Percentiles rank a stretch among this genome's conserved stretches.
Conservation (phyloP, 805 yeast genomes). For the Candida wancherniae region DNA sequence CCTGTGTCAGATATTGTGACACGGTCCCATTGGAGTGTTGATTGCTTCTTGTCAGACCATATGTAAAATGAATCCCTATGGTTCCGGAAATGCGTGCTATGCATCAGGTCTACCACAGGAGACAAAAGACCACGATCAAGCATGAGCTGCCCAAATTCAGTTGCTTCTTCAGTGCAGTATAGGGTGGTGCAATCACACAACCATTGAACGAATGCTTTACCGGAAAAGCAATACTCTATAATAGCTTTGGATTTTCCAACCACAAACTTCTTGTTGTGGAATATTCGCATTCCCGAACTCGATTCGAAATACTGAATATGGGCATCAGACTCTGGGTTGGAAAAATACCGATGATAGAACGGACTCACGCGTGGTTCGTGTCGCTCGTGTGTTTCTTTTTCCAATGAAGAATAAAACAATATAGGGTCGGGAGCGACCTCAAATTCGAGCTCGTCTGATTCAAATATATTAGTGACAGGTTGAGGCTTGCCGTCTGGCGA, state of each 20-base stretch:
- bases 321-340: constrained; percentile 85
- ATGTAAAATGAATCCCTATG: constrained; percentile 40
- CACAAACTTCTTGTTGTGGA: constrained; percentile 36
- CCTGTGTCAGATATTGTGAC: too few species aligned
- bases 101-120: constrained; percentile 37
- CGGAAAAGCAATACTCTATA: constrained; percentile 54
- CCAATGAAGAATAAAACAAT: too few species aligned
- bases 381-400: too few species aligned
- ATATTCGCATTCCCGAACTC: constrained; percentile 58
- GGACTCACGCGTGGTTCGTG: too few species aligned
- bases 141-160: constrained; percentile 48
- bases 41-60: constrained; percentile 16
- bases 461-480: constrained; percentile 10
- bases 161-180: constrained; percentile 48
- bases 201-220: constrained; percentile 84
- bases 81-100: constrained; percentile 22
- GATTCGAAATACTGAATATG: constrained; percentile 76
- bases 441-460: constrained; percentile 4
- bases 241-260: constrained; percentile 13
- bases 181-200: constrained; percentile 83
- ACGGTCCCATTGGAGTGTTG: too few species aligned
- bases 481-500: constrained; percentile 51
- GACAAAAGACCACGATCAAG: constrained; percentile 43
- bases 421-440: constrained; percentile 4
- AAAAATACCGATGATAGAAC: constrained; percentile 68